Base-by-base conservation (phyloP, 148 eudicot genomes). In the Dianthus caryophyllus region DNA sequence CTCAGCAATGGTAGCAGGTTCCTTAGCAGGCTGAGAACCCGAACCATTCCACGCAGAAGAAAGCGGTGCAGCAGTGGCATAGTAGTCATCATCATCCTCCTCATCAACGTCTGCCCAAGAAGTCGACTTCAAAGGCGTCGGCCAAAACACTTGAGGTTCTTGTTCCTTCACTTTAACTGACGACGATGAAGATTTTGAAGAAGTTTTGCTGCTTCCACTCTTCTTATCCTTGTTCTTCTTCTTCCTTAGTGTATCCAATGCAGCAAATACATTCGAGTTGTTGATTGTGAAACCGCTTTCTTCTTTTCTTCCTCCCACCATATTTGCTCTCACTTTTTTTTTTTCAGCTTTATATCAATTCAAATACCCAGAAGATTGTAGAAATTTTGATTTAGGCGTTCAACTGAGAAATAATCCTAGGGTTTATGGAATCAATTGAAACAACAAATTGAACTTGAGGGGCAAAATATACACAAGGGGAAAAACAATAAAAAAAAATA, bases 21-120 rank as follows among this genome's bases (percentile, higher is more conserved):
- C 76, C 43, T 70, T 68, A 53, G 9, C 62, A 51, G 22, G 27
- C 57, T 53, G 26, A 24, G 57, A 53, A 44, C 66, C 60, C 1
- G 80, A n/a, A 5, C 48, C 82, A 20, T 66, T 84, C 96, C 96
- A 89, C 6, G 71, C 73, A 15, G 91, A 70, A 44, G 71, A 83
- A 7, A 85, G 89, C 5, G 98, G 98, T 11, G 91, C 98, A 1
- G 89, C 80, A 49, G 96, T 89, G 57, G 95, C 94, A 67, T 81
- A 89, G 63, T 84, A 92, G 65, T 92, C 98, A 24, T 92, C 98
- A 38, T 92, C 98, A 44, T 92, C 98, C 38, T 92, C 98, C 17
- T 92, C 98, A 38, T 92, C 98, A 15, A 92, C 96, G 74, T 92
- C 98, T 9, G 94, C 98, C 98, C 98, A 92, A 6, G 98, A 92